Base-by-base conservation (phyloP, 140 eudicot species). In the Oenanthe javanica region DNA sequence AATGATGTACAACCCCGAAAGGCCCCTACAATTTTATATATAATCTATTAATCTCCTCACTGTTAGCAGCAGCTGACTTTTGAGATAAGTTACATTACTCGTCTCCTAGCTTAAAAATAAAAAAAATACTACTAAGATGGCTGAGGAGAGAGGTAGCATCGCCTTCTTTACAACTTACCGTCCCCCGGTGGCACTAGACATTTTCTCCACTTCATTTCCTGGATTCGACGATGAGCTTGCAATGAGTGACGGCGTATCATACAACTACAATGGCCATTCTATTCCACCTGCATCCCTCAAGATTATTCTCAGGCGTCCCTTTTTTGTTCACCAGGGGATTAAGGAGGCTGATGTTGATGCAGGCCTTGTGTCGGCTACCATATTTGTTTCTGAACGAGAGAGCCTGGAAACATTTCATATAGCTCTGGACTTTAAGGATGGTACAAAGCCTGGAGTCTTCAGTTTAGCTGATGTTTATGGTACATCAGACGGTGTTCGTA, bases 141-240 rank as follows among this genome's bases (percentile, higher is more conserved):
- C 14, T 13, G 70, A 61, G 38, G 70, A 27, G 0, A 61, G 70
- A 61, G 70, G 70, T 61, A 61, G 70, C 70, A 61, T 61, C 38
- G 70, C 70, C 36, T 61, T 61, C 70, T 61, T 61, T 23, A 61
- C 70, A 8, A 61, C 70, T 61, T 61, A 61, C 70, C 70, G 70
- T 61, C 70, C 70, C 15, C 70, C 70, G 36, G 70, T 61, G 38
- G 38, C 70, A 0, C 38, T 61, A 0, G 70, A 61, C 38, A 61
- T 61, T 23, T 61, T 61, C 70, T 61, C 14, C 70, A 61, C 70
- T 31, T 61, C 70, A 9, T 61, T 61, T 13, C 70, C 70, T 2
- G 14, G 15, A 8, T 61, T 61, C 70, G 5, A 61, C 23, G 38
- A 61, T 23, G 70, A 61, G 70, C 36, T 61, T n/a, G 5, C 10